Evolutionary conservation across 805 yeast species (phyloP), one percentile per base, ranked within the genome.

Genomic region (Candida ipomoeae): DNA sequence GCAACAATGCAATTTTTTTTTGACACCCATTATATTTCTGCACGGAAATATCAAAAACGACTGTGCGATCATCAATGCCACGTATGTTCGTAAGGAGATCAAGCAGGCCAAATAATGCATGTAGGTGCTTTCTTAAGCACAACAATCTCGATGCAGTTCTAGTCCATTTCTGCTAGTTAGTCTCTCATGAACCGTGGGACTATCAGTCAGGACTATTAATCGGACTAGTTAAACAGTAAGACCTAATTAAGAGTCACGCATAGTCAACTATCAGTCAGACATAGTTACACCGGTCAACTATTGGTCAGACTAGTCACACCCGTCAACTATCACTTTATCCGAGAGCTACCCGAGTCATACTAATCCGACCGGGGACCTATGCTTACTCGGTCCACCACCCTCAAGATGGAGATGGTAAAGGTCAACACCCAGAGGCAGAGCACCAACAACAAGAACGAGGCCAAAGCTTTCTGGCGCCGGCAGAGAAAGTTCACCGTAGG

Each of bases 351-450:
- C 29, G 29, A 26, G 11, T 26, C 29, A 26, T 1, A 26, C 26
- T 21, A 53, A 23, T 51, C 57, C 10, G 57, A 23, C 11, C 58
- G 55, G 2, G 60, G 60, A n/a, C 57, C 54, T 10, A 53, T 51
- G 29, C 56, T 50, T 7, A 81, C 89, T 64, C 81, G 77, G 55
- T 85, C 89, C 5, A 91, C 90, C 39, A 91, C 89, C 54, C 97
- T 75, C 53, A 88, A 74, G 8, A 90, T 83, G 65, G 96, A 86
- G 45, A 92, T 80, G 8, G 92, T 79, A 57, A 91, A 91, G 0
- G 96, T 85, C 20, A 84, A 64, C 37, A 94, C 89, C 97, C 97
- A 92, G 62, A 85, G 75, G 40, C 82, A 77, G 58, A 92, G 72
- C 29, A 85, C 81, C 52, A 91, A 66, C 60, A 92, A 87, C 52